A percentile compares a stretch with the other conserved stretches of the same genome.
Evolutionary conservation across 306 rosid species (phyloP).

Genomic region (Inga oerstediana): DNA sequence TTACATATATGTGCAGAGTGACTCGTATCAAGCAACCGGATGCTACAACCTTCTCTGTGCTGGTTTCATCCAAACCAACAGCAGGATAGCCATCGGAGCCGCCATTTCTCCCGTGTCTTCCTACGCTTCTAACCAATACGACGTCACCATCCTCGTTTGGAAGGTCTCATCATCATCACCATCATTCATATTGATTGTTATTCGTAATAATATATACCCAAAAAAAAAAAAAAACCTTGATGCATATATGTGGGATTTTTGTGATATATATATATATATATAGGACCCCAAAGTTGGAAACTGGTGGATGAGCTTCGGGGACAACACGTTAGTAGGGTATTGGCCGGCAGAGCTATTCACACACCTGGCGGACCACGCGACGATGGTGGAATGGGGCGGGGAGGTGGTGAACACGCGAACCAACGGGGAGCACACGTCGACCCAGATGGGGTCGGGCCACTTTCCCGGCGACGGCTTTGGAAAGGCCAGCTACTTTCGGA

Average conservation of each 20-base stretch:
- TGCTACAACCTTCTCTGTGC: constrained; percentile 95
- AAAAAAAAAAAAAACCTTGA: neutral
- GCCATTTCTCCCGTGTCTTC: constrained; percentile 92
- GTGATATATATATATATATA: neutral
- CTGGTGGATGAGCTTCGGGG: constrained; percentile 99
- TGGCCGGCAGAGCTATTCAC: constrained; percentile 95
- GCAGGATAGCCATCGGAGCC: constrained; percentile 89
- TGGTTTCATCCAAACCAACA: constrained; percentile 85
- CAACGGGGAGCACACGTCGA: constrained; percentile 74
- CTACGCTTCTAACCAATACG: constrained; percentile 58
- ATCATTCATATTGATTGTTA: neutral
- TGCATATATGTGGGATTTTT: neutral
- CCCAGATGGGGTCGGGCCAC: constrained; percentile 92
- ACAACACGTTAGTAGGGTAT: constrained; percentile 72
- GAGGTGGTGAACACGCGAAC: constrained; percentile 83
- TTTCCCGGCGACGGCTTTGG: constrained; percentile 85
- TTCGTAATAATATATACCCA: neutral
- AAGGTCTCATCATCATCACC: constrained; percentile 52
- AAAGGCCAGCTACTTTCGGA: constrained; percentile 88
- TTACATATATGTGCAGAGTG: constrained; percentile 53
- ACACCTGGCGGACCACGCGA: constrained; percentile 77
- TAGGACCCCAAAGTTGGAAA: constrained; percentile 82
- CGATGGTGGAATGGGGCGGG: constrained; percentile 99
- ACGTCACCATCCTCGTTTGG: constrained; percentile 87
- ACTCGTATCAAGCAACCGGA: constrained; percentile 84